phyloP scores from a whole-genome alignment of 345 rosid genomes.

The Salix viminalis region DNA sequence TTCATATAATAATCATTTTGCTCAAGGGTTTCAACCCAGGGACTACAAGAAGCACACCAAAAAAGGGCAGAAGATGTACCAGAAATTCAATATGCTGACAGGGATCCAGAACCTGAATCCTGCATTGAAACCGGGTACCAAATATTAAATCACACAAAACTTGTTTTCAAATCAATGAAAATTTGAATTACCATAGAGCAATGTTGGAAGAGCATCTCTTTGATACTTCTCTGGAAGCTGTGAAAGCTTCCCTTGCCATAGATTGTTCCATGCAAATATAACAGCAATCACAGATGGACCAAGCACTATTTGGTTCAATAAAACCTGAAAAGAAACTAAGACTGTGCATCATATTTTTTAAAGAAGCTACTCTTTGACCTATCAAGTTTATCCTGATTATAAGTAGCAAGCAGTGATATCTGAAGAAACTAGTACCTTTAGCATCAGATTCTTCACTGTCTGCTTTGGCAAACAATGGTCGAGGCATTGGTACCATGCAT shows the following conservation, averaged over 20 bases:
- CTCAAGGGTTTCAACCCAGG: not conserved
- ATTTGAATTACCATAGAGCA: slow-evolving; percentile 55
- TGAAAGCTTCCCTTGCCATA: slow-evolving; percentile 73
- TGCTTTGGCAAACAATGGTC: slow-evolving; percentile 69
- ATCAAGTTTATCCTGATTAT: not conserved
- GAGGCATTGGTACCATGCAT: slow-evolving; percentile 77
- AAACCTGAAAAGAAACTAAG: slow-evolving; percentile 45
- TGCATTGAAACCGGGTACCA: slow-evolving; percentile 32
- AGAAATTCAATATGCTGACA: slow-evolving; percentile 76
- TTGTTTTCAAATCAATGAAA: slow-evolving; percentile 11
- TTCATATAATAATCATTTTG: not conserved
- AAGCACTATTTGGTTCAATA: slow-evolving; percentile 79
- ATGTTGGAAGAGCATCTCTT: slow-evolving; percentile 77
- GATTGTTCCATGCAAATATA: slow-evolving; percentile 87
- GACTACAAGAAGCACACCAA: not conserved
- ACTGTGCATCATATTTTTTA: not conserved
- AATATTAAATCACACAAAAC: slow-evolving; percentile 3
- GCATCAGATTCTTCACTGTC: slow-evolving; percentile 51
- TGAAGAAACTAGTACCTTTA: slow-evolving; percentile 50
- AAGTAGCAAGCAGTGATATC: not conserved
- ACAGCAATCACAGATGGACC: slow-evolving; percentile 90
- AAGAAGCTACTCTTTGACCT: slow-evolving; percentile 1
- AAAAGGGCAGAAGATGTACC: slow-evolving; percentile 38
- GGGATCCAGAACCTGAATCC: slow-evolving; percentile 98
- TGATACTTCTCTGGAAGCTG: slow-evolving; percentile 70